phyloP scores from a whole-genome alignment of 768 basidiomycete genomes.

The Suillus weaverae region DNA sequence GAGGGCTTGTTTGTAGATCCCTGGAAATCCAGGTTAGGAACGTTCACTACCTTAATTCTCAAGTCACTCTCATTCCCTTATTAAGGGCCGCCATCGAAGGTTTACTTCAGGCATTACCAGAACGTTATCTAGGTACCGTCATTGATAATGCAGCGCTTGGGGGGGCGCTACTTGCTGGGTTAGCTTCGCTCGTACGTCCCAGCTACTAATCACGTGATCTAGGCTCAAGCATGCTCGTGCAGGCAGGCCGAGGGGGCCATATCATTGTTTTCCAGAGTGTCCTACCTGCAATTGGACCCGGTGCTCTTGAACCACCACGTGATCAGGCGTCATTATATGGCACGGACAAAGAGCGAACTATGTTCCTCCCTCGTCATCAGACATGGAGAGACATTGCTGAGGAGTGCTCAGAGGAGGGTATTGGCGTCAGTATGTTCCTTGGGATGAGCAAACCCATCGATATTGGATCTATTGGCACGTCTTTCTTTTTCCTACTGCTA shows the following conservation, averaged over 20 bases:
- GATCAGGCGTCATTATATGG: constrained; percentile 72
- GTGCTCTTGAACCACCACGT: constrained; percentile 56
- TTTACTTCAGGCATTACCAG: constrained; percentile 65
- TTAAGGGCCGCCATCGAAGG: constrained; percentile 61
- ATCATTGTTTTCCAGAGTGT: constrained; percentile 69
- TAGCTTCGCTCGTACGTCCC: constrained; percentile 67
- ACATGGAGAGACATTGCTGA: constrained; percentile 84
- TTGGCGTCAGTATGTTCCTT: constrained; percentile 88
- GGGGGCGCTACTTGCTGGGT: constrained; percentile 67
- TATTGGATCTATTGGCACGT: constrained; percentile 78
- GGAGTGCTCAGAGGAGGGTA: constrained; percentile 85
- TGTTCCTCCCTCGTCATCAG: constrained; percentile 78
- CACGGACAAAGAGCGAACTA: constrained; percentile 79
- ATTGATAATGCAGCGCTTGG: constrained; percentile 69
- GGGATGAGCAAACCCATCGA: constrained; percentile 81
- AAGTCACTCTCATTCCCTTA: constrained; percentile 3
- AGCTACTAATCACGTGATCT: constrained; percentile 13
- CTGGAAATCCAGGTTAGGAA: constrained; percentile 60
- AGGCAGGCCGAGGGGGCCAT: constrained; percentile 77
- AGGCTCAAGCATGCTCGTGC: constrained; percentile 12
- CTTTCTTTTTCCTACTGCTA: constrained; percentile 3
- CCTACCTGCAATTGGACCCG: constrained; percentile 70
- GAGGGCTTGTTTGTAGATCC: constrained; percentile 79
- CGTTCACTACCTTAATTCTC: neutral
- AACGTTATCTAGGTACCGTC: constrained; percentile 52